Percentiles rank a stretch among this genome's conserved stretches.
Conservation (phyloP, 441 rosid genomes). For the Populus hybrid region DNA sequence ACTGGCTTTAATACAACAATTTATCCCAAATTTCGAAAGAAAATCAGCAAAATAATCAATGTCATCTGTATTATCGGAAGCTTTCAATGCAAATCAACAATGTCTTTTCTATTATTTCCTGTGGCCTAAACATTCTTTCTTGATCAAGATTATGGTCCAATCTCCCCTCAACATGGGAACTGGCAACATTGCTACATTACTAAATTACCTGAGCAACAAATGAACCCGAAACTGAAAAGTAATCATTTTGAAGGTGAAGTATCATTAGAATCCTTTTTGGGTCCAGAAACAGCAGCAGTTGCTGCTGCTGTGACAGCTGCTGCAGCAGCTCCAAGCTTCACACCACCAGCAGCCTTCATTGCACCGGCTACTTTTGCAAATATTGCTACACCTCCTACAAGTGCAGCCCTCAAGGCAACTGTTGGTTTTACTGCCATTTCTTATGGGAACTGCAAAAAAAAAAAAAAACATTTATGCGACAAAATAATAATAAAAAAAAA, state of each 20-base stretch:
- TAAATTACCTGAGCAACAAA: neutral
- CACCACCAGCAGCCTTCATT: slow-evolving; percentile 96
- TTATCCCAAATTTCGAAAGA: too few relatives aligned
- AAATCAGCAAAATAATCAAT: neutral
- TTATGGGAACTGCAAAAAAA: slow-evolving; percentile 25
- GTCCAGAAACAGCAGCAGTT: slow-evolving; percentile 60
- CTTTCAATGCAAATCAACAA: neutral
- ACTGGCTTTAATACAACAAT: neutral
- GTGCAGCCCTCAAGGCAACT: slow-evolving; percentile 78
- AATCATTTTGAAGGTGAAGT: slow-evolving; percentile 44
- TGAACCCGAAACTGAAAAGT: neutral
- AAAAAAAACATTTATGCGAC: neutral
- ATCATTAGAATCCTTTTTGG: slow-evolving; percentile 58
- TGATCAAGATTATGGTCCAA: slow-evolving; percentile 12
- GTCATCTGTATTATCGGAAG: too few relatives aligned
- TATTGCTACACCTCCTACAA: slow-evolving; percentile 84
- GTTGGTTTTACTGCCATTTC: slow-evolving; percentile 86
- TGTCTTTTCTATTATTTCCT: slow-evolving; percentile 23
- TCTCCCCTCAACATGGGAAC: neutral
- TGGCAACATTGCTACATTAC: slow-evolving; percentile 3
- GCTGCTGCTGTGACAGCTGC: slow-evolving; percentile 88
- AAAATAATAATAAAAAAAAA: neutral
- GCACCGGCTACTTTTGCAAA: slow-evolving; percentile 79
- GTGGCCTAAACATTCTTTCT: neutral
- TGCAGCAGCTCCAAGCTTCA: slow-evolving; percentile 22